A percentile compares a stretch with the other conserved stretches of the same genome.
These are phyloP conservation scores for Aspergillus ellipticus DNA, from an alignment of 495 filamentous ascomycete species.

Conservation along the genomic window DNA sequence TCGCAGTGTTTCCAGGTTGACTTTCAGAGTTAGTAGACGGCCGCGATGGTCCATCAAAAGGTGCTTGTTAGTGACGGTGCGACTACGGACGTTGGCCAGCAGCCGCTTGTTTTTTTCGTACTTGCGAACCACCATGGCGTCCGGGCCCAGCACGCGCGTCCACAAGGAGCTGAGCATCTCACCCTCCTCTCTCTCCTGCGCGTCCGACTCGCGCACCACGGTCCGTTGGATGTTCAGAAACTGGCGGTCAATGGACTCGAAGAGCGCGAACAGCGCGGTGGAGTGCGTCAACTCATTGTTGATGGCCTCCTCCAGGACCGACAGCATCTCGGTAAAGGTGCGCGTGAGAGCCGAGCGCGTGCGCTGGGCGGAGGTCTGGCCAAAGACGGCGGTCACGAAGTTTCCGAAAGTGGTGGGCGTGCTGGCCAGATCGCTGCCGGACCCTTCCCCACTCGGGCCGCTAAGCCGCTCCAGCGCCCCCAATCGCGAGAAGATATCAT, in stretches of 20 bases:
- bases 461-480: slow-evolving; percentile 59
- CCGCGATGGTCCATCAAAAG: slow-evolving; percentile 80
- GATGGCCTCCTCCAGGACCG: slow-evolving; percentile 85
- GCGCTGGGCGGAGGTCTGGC: slow-evolving; percentile 71
- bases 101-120: slow-evolving; percentile 81
- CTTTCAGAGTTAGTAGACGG: slow-evolving; percentile 72
- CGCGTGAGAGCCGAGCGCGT: slow-evolving; percentile 76
- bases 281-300: slow-evolving; percentile 74
- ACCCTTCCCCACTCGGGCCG: slow-evolving; percentile 33
- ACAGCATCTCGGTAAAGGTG: slow-evolving; percentile 82
- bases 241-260: slow-evolving; percentile 82
- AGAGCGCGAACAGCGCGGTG: slow-evolving; percentile 72
- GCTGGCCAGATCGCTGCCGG: slow-evolving; percentile 29
- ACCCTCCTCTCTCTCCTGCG: slow-evolving; percentile 71
- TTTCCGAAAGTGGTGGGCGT: slow-evolving; percentile 63
- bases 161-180: slow-evolving; percentile 81
- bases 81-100: slow-evolving; percentile 70
- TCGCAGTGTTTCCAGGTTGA: slow-evolving; percentile 72
- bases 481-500: slow-evolving; percentile 64
- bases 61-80: slow-evolving; percentile 81
- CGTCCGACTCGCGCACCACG: slow-evolving; percentile 76
- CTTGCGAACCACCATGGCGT: slow-evolving; percentile 68
- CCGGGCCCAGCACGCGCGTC: slow-evolving; percentile 75
- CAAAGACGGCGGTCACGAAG: slow-evolving; percentile 66
- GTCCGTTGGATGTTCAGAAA: slow-evolving; percentile 83